Evolutionary conservation across 306 rosid species (phyloP), one percentile per base, ranked within the genome.

Genomic region (Lotus japonicus): DNA sequence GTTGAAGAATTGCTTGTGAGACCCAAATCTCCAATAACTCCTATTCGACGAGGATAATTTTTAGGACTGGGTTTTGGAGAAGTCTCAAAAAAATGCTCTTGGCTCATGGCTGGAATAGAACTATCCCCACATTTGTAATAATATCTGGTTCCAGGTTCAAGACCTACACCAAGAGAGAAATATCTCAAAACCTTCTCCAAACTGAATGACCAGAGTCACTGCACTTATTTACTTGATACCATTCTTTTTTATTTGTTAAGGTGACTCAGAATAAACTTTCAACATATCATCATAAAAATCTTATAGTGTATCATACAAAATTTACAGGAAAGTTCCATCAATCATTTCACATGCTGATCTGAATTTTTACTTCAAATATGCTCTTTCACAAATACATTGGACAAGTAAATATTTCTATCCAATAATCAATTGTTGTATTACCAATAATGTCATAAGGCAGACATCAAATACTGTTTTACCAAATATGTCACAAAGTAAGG

Each of bases 11-110:
- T 92, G 72, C 87, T 87, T 16, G 95, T 92, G 68, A 92, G 98
- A 4, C 98, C 98, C 75, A 92, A 84, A 71, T 92, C 98, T 83
- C 98, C 98, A 70, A 89, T 72, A 7, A 92, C 75, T 7, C 88
- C 95, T 78, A 92, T 87, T 53, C 91, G 80, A 19, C 28, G 54
- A 63, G 92, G 98, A 83, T 86, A 87, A 35, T 70, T 69, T 7
- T 72, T 76, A 26, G 79, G 79, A 69, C 85, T 70, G 11, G 92
- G 91, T 52, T 10, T 31, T 11, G 85, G 81, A 74, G 80, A 77
- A 33, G 92, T 87, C 58, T 86, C 81, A 55, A 92, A 89, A 60
- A n/a, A n/a, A 49, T 78, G 77, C 66, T 87, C 96, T 75, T 79
- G 72, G 53, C 98, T 89, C 96, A 86, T 67, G 56, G 92, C 89